Conservation (phyloP, 140 eudicot species). For the Flaveria floridana region DNA sequence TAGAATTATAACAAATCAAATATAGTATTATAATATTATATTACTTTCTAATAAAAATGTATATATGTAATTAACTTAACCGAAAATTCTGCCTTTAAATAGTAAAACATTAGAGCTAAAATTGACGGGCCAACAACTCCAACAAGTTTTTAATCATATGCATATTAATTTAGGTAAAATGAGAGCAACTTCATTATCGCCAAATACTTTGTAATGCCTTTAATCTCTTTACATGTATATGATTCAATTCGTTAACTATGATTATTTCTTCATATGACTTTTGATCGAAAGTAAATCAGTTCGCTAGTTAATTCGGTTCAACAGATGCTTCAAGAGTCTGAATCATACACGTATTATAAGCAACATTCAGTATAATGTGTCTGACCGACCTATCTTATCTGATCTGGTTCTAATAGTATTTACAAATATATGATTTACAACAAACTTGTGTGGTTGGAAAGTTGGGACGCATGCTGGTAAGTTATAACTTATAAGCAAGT, state of each 20-base stretch:
- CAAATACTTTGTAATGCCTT: not conserved
- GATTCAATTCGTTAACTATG: not conserved
- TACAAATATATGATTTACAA: not conserved
- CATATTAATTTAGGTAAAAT: not conserved
- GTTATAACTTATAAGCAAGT: not conserved
- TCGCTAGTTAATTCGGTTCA: too few species aligned
- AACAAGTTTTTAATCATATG: not conserved
- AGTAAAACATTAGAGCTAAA: too few species aligned
- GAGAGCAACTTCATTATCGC: not conserved
- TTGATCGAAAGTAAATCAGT: not conserved
- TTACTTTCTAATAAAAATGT: not conserved
- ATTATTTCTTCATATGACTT: not conserved
- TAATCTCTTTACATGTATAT: not conserved
- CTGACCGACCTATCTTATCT: too few species aligned
- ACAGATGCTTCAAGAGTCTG: too few species aligned
- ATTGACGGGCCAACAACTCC: slow-evolving; percentile 3
- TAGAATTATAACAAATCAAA: not conserved
- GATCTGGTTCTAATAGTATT: too few species aligned
- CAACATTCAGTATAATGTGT: too few species aligned
- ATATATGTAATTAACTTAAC: not conserved
- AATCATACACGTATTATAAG: too few species aligned
- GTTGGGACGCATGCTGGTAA: not conserved
- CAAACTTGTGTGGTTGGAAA: not conserved
- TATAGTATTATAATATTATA: not conserved
- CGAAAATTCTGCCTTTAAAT: too few species aligned